Base-by-base conservation (phyloP, 805 yeast genomes). In the Starmerella floricola region DNA sequence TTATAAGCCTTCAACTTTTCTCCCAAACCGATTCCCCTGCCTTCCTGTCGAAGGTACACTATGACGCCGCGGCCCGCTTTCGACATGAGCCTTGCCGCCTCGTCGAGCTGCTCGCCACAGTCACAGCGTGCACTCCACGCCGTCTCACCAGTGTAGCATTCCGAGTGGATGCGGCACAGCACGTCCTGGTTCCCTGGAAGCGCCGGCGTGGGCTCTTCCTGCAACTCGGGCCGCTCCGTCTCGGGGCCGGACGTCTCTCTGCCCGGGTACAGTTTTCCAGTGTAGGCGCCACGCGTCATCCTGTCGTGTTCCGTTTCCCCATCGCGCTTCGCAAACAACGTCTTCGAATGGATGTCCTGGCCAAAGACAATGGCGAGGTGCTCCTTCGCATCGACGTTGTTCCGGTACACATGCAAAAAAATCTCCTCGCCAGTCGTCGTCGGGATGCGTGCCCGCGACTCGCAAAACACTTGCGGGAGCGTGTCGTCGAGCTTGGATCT, bases 121-220 rank as follows among this genome's bases (percentile, higher is more conserved):
- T 91, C 99, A 62, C 99, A 91, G 42, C 99, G 72, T 1, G 99
- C 97, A 45, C 88, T 77, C 98, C 99, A 91, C 8, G 96, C 97
- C 1, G 96, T 91, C 59, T 91, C 99, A 2, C 99, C 99, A 0
- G 99, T 91, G 65, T 88, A 91, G 62, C 99, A 91, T 59, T 91
- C 99, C 3, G 94, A 81, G 59, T 91, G 99, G 51, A 91, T 86
- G 47, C 99, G 70, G 3, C 81, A 94, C 48, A 88, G 62, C 56
- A 65, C 60, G 44, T 61, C 61, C 21, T 19, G 20, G 35, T 19
- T 19, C 10, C 13, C 36, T 40, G 28, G 29, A 15, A 6, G 6
- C 17, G 12, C 12, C 16, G 27, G 17, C 10, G 27, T 11, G 27
- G 27, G 4, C 13, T 38, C 41, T 13, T 35, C n/a, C 35, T 20